Base-by-base conservation (phyloP, 371 early-diverging fungal genomes). In the Apophysomyces elegans region DNA sequence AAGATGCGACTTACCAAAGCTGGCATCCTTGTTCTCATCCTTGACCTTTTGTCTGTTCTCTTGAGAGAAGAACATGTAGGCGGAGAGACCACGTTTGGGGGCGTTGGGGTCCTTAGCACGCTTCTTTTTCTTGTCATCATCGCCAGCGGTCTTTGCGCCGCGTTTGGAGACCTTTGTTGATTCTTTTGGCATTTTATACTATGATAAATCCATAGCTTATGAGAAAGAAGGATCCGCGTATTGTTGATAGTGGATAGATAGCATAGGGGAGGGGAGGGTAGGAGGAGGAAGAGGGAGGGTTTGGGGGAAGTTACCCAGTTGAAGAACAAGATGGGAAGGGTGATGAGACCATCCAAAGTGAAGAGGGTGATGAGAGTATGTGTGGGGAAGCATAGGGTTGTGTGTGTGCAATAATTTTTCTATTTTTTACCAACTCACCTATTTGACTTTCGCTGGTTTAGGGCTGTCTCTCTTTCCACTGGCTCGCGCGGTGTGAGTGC, bases 71-170 rank as follows among this genome's bases (percentile, higher is more conserved):
- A 88, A 78, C 81, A 95, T 86, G 80, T 91, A 95, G 12, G 93
- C 89, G 14, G 90, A 86, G 66, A 90, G 79, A 9, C 88, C 85
- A 66, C 90, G 86, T 79, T 96, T 96, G 83, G 95, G 95, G 32
- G 88, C 90, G 62, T 79, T 84, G 56, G 88, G 82, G 78, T 89
- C 89, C 73, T 83, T 84, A 43, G 47, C 61, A 58, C 72, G 72
- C 26, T 66, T 68, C 59, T 67, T 67, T 50, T 65, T 71, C 39
- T 60, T 66, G 11, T 59, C 45, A 5, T 63, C 57, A 5, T 56
- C n/a, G 12, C 13, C 60, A 13, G 37, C 14, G 16, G 62, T 37
- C 26, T 59, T 43, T n/a, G 64, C 50, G 21, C 37, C 32, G 54
- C 54, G 54, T 21, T 50, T 50, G 54, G 18, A 18, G 21, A 50